Percentiles rank a stretch among this genome's conserved stretches.
phyloP scores from a whole-genome alignment of 768 basidiomycete genomes.

The Collybiopsis luxurians region DNA sequence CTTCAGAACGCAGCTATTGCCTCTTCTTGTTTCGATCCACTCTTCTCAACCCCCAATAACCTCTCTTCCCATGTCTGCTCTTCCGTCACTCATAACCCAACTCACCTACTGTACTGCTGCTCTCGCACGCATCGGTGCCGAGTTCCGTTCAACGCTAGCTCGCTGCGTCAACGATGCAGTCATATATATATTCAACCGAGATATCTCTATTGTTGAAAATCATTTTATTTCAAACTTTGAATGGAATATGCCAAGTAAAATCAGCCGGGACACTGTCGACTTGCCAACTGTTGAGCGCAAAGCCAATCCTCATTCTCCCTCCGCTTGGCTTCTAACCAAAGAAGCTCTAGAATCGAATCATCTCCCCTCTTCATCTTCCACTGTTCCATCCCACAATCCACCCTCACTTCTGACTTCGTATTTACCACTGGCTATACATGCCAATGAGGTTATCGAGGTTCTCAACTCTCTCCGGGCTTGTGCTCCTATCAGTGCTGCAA shows the following conservation, averaged over 20 bases:
- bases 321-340: constrained; percentile 21
- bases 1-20: constrained; percentile 64
- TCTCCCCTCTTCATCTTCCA: constrained; percentile 23
- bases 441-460: too few relatives aligned
- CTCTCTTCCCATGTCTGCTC: constrained; percentile 55
- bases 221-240: constrained; percentile 31
- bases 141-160: constrained; percentile 72
- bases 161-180: constrained; percentile 64
- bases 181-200: too few relatives aligned
- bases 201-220: constrained; percentile 40
- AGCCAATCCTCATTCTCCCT: constrained; percentile 32
- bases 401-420: too few relatives aligned
- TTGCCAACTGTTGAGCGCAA: constrained; percentile 13
- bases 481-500: too few relatives aligned
- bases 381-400: constrained; percentile 54
- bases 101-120: constrained; percentile 91
- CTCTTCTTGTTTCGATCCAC: constrained; percentile 51
- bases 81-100: constrained; percentile 87
- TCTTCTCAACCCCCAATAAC: constrained; percentile 34
- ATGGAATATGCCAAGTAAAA: constrained; percentile 11
- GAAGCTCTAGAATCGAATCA: constrained; percentile 5
- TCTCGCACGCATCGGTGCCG: constrained; percentile 88
- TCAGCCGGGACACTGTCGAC: constrained; percentile 26
- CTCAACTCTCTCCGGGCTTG: too few relatives aligned
- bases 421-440: too few relatives aligned